phyloP scores from a whole-genome alignment of 2,329 filamentous ascomycete genomes.

The Fusarium tricinctum region DNA sequence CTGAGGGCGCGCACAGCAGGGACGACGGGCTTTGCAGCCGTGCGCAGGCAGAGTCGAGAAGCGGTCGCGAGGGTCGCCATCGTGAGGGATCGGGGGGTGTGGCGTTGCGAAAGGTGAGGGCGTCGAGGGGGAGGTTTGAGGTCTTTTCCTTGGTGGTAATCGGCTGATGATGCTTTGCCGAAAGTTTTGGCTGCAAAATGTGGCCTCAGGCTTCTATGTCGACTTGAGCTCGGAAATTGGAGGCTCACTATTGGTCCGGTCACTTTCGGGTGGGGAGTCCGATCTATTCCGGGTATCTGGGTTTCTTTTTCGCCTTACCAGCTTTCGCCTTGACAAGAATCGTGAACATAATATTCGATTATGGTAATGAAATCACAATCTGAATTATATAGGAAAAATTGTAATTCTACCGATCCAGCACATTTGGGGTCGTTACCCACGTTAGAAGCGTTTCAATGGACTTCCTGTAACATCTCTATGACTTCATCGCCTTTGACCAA shows the following conservation, averaged over 20 bases:
- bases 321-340: constrained; percentile 26
- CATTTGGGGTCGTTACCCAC: not conserved
- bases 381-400: not conserved
- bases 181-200: constrained; percentile 58
- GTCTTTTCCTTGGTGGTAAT: constrained; percentile 61
- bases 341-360: not conserved
- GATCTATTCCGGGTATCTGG: constrained; percentile 51
- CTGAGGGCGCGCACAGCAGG: constrained; percentile 68
- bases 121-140: constrained; percentile 58
- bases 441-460: constrained; percentile 29
- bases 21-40: constrained; percentile 59
- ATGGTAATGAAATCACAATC: constrained; percentile 9
- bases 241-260: constrained; percentile 60
- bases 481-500: constrained; percentile 38
- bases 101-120: constrained; percentile 46
- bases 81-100: constrained; percentile 50
- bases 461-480: not conserved
- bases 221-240: constrained; percentile 62
- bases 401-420: accelerated
- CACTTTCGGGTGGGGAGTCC: constrained; percentile 47
- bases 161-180: constrained; percentile 59
- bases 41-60: constrained; percentile 78
- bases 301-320: constrained; percentile 28
- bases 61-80: constrained; percentile 79
- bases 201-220: constrained; percentile 61